phyloP scores from a whole-genome alignment of 306 rosid genomes.

The Trifolium subterraneum region DNA sequence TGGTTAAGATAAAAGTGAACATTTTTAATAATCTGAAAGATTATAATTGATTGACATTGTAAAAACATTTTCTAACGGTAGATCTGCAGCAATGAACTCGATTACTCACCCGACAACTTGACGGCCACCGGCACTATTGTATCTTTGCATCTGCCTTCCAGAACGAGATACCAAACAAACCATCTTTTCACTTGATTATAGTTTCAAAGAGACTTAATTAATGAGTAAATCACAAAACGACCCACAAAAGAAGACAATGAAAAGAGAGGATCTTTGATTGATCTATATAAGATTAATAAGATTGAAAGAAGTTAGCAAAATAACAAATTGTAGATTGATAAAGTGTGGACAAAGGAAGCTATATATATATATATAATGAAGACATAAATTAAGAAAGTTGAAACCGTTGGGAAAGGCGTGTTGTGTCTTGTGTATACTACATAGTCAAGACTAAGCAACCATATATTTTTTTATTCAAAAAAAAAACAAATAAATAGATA shows the following conservation, averaged over 20 bases:
- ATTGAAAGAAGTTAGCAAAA: not conserved
- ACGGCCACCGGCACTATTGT: conserved; percentile 72
- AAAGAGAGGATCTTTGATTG: not conserved
- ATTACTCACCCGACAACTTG: conserved; percentile 87
- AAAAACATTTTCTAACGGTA: not conserved
- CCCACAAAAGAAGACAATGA: not conserved
- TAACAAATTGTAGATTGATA: not conserved
- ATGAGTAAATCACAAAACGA: not conserved
- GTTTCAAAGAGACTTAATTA: not conserved
- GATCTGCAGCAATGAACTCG: not conserved
- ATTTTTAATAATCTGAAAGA: too few species aligned
- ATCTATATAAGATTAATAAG: not conserved
- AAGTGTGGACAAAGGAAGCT: not conserved
- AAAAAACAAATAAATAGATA: too few species aligned
- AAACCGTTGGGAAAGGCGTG: conserved; percentile 9
- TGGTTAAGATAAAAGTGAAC: too few species aligned
- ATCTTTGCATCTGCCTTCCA: conserved; percentile 85
- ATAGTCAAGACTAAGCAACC: conserved; percentile 1
- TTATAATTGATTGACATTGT: too few species aligned
- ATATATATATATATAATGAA: not conserved
- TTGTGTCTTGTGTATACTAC: not conserved
- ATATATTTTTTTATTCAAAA: too few species aligned
- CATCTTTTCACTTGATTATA: conserved; percentile 43
- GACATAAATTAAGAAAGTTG: not conserved
- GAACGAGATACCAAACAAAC: conserved; percentile 78